A percentile compares a stretch with the other conserved stretches of the same genome.
These are phyloP conservation scores for Stemphylium beticola DNA, from an alignment of 2,329 filamentous ascomycete species.

Conservation along the genomic window DNA sequence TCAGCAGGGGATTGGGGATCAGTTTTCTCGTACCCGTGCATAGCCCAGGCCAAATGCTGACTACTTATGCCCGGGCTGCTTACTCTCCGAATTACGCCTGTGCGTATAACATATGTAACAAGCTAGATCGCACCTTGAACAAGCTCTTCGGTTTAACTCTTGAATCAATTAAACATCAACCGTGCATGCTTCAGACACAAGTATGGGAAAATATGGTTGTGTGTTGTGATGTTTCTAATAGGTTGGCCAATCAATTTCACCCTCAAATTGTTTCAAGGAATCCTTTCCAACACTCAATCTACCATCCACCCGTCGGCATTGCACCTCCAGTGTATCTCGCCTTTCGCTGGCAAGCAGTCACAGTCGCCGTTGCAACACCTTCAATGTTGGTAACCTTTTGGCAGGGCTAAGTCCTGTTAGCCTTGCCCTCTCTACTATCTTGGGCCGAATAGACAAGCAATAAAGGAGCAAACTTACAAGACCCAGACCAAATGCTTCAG, in stretches of 20 bases:
- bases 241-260: no score
- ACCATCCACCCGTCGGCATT: neutral
- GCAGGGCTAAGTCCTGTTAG: conserved; percentile 27
- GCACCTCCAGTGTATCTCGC: no score
- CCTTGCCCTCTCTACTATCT: neutral
- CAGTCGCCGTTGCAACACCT: conserved; percentile 18
- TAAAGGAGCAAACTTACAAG: conserved; percentile 24
- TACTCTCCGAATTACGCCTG: no score
- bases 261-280: no score
- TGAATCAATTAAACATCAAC: neutral
- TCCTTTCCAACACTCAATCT: no score
- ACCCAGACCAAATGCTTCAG: conserved; percentile 27
- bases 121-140: neutral
- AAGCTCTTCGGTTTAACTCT: neutral
- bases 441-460: no score
- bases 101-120: conserved; percentile 1
- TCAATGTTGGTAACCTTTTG: conserved; percentile 21
- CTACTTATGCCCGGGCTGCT: no score
- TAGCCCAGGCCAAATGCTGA: no score
- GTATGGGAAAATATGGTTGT: no score
- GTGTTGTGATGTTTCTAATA: no score
- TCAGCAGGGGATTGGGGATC: neutral
- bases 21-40: no score
- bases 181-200: no score
- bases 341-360: conserved; percentile 13